Evolutionary conservation across 805 yeast species (phyloP), one percentile per base, ranked within the genome.

Genomic region (Tetrapisispora nanseiensis): DNA sequence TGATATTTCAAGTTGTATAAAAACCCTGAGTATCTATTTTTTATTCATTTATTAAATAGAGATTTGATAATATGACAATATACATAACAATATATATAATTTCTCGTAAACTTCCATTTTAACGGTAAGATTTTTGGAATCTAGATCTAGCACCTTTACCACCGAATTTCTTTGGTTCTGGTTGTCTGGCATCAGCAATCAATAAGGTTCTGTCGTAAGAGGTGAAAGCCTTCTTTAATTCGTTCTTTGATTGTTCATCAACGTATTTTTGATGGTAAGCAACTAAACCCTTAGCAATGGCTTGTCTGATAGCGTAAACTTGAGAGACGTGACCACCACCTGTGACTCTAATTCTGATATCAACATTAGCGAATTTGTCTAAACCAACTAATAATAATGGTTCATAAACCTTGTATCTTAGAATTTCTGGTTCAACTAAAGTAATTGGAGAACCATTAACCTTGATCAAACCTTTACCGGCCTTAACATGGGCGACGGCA

Each of bases 141-240:
- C 97, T 90, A 70, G 98, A 92, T 80, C 98, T 92, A 78, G 98
- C 98, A 86, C 98, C 98, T 75, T 95, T 95, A 82, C 98, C 98
- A 81, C 98, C 98, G 80, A 92, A 92, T 82, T 92, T 92, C 97
- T 92, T 92, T 82, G 98, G 98, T 81, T 92, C 98, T 83, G 89
- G 82, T 83, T 95, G 90, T 85, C 98, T 87, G 65, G 97, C 78
- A 75, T 92, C 98, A 66, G 98, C 97, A 73, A 92, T 92, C 77
- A 92, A 83, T 72, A 92, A 83, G 72, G 97, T 86, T 82, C 95
- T 89, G 90, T 92, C 98, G 82, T 89, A 94, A 66, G 95, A 69
- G 58, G 90, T 80, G 77, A 89, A 86, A 65, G 94, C 82, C 79
- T 87, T 89, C 95, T 92, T 92, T 72, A 92, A 82, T 78, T 90